Evolutionary conservation across 2,329 filamentous ascomycete species (phyloP).

Genomic region (Trichoderma endophyticum): DNA sequence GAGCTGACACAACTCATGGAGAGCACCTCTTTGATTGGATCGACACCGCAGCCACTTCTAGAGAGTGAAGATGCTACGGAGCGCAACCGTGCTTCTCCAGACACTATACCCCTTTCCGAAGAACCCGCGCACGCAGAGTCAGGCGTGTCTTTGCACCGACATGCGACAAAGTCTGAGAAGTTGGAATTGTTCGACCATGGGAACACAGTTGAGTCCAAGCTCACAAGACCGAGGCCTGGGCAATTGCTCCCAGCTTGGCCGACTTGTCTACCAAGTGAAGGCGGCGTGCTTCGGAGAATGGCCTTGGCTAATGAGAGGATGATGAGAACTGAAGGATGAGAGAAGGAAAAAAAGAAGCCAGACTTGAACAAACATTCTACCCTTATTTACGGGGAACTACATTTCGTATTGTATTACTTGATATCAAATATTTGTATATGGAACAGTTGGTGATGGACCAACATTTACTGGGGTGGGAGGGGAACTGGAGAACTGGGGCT

Average conservation of each 20-base stretch:
- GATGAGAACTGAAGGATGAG: neutral
- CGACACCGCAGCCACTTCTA: neutral
- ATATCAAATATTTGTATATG: neutral
- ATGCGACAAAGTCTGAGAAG: neutral
- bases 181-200: neutral
- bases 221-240: neutral
- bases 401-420: neutral
- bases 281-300: constrained; percentile 2
- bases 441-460: neutral
- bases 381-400: neutral
- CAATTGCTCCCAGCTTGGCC: constrained; percentile 4
- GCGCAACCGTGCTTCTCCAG: neutral
- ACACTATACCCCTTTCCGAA: neutral
- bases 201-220: neutral
- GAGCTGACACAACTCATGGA: constrained; percentile 21
- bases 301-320: neutral
- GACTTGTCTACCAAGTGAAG: neutral
- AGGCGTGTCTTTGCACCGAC: neutral
- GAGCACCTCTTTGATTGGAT: neutral
- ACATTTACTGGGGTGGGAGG: neutral
- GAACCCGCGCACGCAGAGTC: neutral
- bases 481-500: neutral
- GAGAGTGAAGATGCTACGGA: neutral
- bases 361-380: neutral
- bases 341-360: neutral